Base-by-base conservation (phyloP, 148 eudicot species). In the Rhododendron vialii region DNA sequence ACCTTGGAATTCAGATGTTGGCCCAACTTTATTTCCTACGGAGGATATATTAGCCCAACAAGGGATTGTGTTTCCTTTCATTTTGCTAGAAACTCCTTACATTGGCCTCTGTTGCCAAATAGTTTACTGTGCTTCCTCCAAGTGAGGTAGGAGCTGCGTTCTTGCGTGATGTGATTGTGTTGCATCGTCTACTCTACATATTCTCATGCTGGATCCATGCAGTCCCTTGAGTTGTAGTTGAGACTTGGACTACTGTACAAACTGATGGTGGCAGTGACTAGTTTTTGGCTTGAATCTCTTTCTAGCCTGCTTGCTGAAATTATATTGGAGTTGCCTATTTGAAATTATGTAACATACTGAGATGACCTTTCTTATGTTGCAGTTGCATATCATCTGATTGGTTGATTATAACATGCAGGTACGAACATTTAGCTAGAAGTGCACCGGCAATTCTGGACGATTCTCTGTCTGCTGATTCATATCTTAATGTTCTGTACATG, bases 401-500 rank as follows among this genome's bases (percentile, higher is more conserved):
- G 80, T 89, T 83, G 24, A 85, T 82, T 55, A 48, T 86, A 55
- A 67, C 80, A 73, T 80, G 81, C 90, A 95, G 99, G 99, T 95
- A 97, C 82, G 98, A 97, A 50, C 99, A 97, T 93, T 92, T 97
- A 90, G 98, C 98, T 28, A 93, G 89, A 93, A 95, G 98, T 93
- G 99, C 99, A 84, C 98, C 99, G 20, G 92, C 98, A 36, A 96
- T 97, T 83, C 87, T 97, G 80, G 99, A 97, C 87, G 99, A 97
- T 92, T 96, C 99, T 83, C 92, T 97, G 47, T 97, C 98, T 85
- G 99, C 99, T 82, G 99, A 97, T 92, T 97, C 99, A 75, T 97
- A 95, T 89, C 98, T 97, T 84, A 97, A 95, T 88, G 98, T 97
- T 88, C 90, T 97, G 80, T 94, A 94, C 91, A 95, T 97, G 98